Percentiles rank a stretch among this genome's conserved stretches.
Conservation (phyloP, 2,329 filamentous ascomycete species). For the Lachnellula cervina region DNA sequence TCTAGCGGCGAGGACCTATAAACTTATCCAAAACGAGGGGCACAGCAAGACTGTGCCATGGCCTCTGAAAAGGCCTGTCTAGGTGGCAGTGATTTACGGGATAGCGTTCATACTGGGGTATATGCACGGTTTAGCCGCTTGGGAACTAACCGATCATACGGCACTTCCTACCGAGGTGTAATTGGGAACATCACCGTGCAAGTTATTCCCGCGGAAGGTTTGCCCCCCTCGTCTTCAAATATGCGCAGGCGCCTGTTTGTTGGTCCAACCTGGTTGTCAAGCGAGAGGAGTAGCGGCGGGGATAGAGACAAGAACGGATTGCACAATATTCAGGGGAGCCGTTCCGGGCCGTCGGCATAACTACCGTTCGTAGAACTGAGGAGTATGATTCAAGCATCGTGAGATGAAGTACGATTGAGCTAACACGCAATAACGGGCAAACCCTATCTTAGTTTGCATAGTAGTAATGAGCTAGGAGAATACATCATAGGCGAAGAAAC, state of each 20-base stretch:
- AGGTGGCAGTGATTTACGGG: conserved; percentile 17
- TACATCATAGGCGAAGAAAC: not conserved
- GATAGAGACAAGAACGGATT: not conserved
- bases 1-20: conserved; percentile 16
- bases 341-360: conserved; percentile 2
- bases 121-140: conserved; percentile 11
- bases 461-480: not conserved
- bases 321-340: not conserved
- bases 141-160: not conserved
- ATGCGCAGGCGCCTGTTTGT: conserved; percentile 13
- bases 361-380: not conserved
- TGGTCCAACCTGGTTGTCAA: conserved; percentile 3
- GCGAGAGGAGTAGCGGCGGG: conserved; percentile 3
- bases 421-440: not conserved
- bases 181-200: not conserved
- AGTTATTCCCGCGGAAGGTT: not conserved
- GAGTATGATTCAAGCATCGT: not conserved
- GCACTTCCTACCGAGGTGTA: not conserved
- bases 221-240: not conserved
- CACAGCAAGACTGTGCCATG: conserved; percentile 21
- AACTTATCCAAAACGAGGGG: conserved; percentile 19
- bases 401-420: not conserved
- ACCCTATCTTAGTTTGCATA: not conserved
- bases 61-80: conserved; percentile 9
- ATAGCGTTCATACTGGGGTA: not conserved